Evolutionary conservation across 2,329 filamentous ascomycete genomes (phyloP), one percentile per base, ranked within the genome.

Genomic region (Fusarium cyanostomum): DNA sequence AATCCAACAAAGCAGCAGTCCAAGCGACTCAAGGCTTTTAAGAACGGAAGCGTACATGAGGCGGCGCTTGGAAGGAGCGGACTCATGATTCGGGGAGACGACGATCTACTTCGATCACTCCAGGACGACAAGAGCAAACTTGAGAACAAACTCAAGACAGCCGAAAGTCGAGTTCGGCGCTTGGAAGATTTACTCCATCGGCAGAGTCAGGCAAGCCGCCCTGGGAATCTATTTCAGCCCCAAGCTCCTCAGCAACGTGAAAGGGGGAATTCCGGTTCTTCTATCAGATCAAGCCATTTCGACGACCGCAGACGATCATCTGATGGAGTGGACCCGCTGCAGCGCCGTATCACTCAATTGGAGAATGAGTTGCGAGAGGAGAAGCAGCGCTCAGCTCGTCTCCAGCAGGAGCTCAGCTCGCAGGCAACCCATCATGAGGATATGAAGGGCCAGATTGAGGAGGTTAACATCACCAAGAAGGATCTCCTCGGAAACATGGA

Each of bases 401-500:
- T 95, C 10, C 89, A 94, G 65, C 89, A 88, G 68, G 91, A 96
- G 60, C 83, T 90, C 4, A 82, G 84, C 50, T 78, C 80, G 3
- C 83, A 84, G 48, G 80, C 74, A 64, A 86, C 81, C 46, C 84
- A 83, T 66, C 86, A 86, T 72, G 84, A 80, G 68, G 84, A 86
- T 68, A 86, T 85, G 72, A 89, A 84, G 78, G 85, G 81, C 71
- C 89, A 89, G 69, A 85, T 97, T 60, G 88, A 95, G 63, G 94
- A 98, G 75, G 92, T 87, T 7, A 92, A 95, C 68, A 94, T 92
- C 3, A 97, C 91, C 1, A 99, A 99, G 76, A 91, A 91, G 69
- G 95, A 98, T 75, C 86, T 99, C 9, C 88, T 99, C 78, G 90
- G 92, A 65, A 99, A 99, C 72, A 92, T 99, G 80, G 93, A 98